A percentile compares a stretch with the other conserved stretches of the same genome.
Conservation (phyloP, 148 eudicot genomes). For the Beta vulgaris region DNA sequence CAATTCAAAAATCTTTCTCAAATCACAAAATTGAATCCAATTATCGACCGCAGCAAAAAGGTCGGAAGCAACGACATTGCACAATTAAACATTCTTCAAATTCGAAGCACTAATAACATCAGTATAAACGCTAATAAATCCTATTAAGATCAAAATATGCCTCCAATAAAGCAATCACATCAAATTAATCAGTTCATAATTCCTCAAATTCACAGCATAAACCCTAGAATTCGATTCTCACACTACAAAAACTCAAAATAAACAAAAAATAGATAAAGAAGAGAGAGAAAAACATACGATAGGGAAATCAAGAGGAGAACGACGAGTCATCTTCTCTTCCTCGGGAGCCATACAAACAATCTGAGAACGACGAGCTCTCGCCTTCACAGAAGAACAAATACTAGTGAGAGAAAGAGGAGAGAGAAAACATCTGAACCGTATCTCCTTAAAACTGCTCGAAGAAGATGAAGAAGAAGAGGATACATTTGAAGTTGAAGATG, state of each 20-base stretch:
- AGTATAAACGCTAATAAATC: background rate
- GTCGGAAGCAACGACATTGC: background rate
- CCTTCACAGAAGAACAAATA: background rate
- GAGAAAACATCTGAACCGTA: conserved; percentile 13
- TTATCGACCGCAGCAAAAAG: background rate
- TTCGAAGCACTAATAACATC: background rate
- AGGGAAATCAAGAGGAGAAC: conserved; percentile 90
- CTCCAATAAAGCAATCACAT: background rate
- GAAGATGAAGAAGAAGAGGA: conserved; percentile 10
- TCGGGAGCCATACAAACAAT: conserved; percentile 84
- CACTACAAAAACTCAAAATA: background rate
- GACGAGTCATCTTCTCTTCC: conserved; percentile 81
- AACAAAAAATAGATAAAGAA: background rate
- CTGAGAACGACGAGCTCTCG: conserved; percentile 21
- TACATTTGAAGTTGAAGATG: conserved; percentile 3
- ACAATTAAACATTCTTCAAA: background rate
- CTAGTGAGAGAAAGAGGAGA: background rate
- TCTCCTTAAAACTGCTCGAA: background rate
- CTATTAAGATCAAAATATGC: background rate
- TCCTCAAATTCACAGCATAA: background rate
- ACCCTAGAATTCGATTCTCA: background rate
- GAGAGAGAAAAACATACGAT: conserved; percentile 43
- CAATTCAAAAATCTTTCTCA: background rate
- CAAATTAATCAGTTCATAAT: background rate
- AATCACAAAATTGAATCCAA: background rate